Base-by-base conservation (phyloP, 2,329 filamentous ascomycete genomes). In the Cladosporium sphaerospermum region DNA sequence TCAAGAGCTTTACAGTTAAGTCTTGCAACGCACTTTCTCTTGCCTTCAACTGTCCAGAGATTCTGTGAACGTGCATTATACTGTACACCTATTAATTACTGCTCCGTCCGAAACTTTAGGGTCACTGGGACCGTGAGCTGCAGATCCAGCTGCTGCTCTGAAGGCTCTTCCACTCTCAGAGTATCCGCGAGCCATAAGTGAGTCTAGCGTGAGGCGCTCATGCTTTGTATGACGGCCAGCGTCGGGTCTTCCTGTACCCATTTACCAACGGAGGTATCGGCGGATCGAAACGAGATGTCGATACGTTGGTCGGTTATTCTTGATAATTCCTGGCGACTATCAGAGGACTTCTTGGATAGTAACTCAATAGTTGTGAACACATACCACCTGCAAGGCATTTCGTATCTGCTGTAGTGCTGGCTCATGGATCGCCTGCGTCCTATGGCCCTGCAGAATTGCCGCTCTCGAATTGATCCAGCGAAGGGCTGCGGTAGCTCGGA, bases 241-340 rank as follows among this genome's bases (percentile, higher is more conserved):
- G 77, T 72, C 3, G 82, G 82, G 61, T 84, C 82, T 56, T 85
- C 82, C 36, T 70, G 69, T 42, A 83, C 70, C 81, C 81, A 85
- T 68, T 83, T 81, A 37, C 79, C 78, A 57, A 80, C 78, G 40
- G 76, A 69, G 41, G 71, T 61, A 61, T 84, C 82, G 39, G 78
- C 75, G 23, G 73, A 69, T 56, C 77, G 75, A 14, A 84, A 73
- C 31, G 78, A 77, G 53, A 75, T 71, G 48, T 80, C 72, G 45
- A 84, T 77, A 57, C 78, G 71, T 43, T 75, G 71, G 58, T 84
- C 79, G 11, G 80, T 82, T 56, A 84, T 74, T 23, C 73, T 71
- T 11, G 73, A 70, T 42, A 84, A 69, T 64, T 84, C 82, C 78
- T 84, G 44, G 11, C 37, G 4, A n/a, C 32, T 32, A 13, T 53